Evolutionary conservation across 2,329 filamentous ascomycete species (phyloP).

Genomic region (Teratosphaeria nubilosa): DNA sequence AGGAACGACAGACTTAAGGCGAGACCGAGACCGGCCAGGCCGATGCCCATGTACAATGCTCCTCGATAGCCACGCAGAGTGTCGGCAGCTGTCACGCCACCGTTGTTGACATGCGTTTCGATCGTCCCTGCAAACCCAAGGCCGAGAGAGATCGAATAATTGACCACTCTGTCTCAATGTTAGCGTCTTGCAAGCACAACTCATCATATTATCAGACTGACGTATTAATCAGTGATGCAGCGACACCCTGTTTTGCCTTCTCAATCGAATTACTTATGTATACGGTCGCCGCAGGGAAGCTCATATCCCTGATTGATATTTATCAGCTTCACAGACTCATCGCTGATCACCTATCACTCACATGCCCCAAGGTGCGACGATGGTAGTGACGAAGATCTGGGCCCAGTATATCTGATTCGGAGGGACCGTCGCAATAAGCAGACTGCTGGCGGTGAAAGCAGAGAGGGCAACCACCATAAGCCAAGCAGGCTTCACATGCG

Average conservation of each 20-base stretch:
- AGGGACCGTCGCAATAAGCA: conserved; percentile 38
- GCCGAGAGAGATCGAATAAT: conserved; percentile 57
- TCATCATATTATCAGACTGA: neutral
- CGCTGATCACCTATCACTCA: neutral
- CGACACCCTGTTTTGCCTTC: conserved; percentile 41
- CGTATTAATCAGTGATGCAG: conserved; percentile 46
- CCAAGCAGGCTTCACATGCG: conserved; percentile 18
- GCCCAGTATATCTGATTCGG: conserved; percentile 53
- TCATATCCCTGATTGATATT: conserved; percentile 48
- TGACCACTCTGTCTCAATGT: conserved; percentile 45
- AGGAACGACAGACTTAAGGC: conserved; percentile 19
- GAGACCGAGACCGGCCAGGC: conserved; percentile 20
- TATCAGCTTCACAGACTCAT: neutral
- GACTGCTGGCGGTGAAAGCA: conserved; percentile 31
- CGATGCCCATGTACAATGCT: conserved; percentile 32
- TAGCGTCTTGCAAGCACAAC: neutral
- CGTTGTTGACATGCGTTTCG: conserved; percentile 39
- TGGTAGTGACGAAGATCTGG: conserved; percentile 48
- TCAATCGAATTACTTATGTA: conserved; percentile 46
- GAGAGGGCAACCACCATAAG: conserved; percentile 30
- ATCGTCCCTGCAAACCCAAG: conserved; percentile 58
- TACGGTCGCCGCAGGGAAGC: conserved; percentile 52
- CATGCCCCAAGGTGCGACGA: conserved; percentile 45
- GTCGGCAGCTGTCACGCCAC: conserved; percentile 26
- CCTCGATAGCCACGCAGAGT: conserved; percentile 30